Conservation (phyloP, 208 protist genomes). For the Acanthamoeba royreba region DNA sequence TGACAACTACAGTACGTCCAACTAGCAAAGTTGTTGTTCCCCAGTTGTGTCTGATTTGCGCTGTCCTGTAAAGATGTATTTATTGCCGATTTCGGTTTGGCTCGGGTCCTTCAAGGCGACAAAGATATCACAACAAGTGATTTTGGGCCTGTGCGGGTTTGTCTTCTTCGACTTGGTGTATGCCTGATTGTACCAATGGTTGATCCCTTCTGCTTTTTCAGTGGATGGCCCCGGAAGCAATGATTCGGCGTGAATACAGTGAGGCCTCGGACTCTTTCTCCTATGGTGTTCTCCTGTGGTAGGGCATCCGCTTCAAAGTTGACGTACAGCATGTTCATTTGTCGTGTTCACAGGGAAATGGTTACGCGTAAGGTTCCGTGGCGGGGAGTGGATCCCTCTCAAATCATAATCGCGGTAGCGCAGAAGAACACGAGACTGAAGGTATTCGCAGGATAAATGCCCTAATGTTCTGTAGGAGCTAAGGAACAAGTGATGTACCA, state of each 20-base stretch:
- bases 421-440: slow-evolving; percentile 27
- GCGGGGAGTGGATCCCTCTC: neutral
- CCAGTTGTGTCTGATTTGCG: no score
- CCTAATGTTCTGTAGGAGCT: no score
- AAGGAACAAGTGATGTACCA: no score
- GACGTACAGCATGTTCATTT: no score
- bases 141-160: neutral
- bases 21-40: no score
- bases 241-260: neutral
- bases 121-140: neutral
- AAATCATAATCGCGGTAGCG: slow-evolving; percentile 31
- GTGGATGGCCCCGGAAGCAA: slow-evolving; percentile 41
- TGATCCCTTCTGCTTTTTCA: neutral
- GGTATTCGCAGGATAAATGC: no score
- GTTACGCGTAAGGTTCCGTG: slow-evolving; percentile 6
- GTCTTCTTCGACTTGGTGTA: no score
- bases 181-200: no score
- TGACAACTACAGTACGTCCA: slow-evolving; percentile 25
- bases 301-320: no score
- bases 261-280: slow-evolving; percentile 40
- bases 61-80: neutral
- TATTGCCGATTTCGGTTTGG: slow-evolving; percentile 31
- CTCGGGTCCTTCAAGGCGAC: neutral
- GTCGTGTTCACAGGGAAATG: slow-evolving; percentile 19
- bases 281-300: slow-evolving; percentile 38